phyloP scores from a whole-genome alignment of 768 basidiomycete species.

The Vararia minispora region DNA sequence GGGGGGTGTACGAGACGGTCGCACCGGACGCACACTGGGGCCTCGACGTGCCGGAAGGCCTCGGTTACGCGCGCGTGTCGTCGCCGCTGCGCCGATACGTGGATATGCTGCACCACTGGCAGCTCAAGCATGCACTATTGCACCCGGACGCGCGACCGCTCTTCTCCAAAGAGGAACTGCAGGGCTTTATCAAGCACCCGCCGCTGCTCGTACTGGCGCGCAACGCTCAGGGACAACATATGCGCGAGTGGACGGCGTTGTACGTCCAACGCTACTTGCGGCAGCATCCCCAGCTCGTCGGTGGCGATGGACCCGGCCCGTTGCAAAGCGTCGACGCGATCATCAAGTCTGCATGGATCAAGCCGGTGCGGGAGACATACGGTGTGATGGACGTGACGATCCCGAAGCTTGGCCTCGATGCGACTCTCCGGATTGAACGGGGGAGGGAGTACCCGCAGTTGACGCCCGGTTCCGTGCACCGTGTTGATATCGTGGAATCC shows the following conservation, averaged over 20 bases:
- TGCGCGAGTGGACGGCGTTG: conserved; percentile 29
- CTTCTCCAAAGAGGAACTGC: conserved; percentile 38
- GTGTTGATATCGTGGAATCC: too few species aligned
- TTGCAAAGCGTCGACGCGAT: too few species aligned
- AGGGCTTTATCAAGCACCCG: conserved; percentile 28
- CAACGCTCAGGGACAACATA: too few species aligned
- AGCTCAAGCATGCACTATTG: conserved; percentile 72
- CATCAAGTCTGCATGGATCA: too few species aligned
- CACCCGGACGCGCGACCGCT: conserved; percentile 22
- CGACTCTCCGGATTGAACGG: too few species aligned
- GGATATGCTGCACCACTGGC: conserved; percentile 86
- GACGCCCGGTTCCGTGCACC: too few species aligned
- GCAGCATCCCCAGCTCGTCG: too few species aligned
- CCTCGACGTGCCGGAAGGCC: conserved; percentile 57
- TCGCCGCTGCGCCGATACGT: conserved; percentile 79
- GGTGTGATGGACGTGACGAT: too few species aligned
- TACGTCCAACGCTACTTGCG: conserved; percentile 31
- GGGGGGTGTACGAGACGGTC: conserved; percentile 35
- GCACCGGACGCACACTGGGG: conserved; percentile 53
- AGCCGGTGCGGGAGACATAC: too few species aligned
- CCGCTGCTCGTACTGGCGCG: conserved; percentile 28
- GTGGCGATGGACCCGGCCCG: too few species aligned
- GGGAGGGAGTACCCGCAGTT: too few species aligned
- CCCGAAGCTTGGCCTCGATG: too few species aligned
- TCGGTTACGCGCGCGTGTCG: conserved; percentile 78